phyloP scores from a whole-genome alignment of 176 grass and related monocot species.

The Aegilops umbellulata region DNA sequence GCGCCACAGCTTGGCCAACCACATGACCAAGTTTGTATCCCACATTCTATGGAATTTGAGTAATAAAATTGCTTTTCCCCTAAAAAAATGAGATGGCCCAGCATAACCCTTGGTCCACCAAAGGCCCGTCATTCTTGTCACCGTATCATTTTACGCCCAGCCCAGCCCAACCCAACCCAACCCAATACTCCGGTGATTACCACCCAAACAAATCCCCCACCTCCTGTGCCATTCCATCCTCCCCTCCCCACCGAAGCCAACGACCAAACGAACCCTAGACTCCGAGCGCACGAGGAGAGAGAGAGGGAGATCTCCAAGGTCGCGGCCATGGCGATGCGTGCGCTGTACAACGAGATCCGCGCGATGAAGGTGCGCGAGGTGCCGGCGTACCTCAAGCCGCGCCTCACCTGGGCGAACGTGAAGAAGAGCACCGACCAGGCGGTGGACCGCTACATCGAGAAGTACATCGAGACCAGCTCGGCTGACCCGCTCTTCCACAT shows the following conservation, averaged over 20 bases:
- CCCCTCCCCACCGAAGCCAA: conserved; percentile 12
- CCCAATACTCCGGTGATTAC: not conserved
- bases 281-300: not conserved
- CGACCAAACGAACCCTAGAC: conserved; percentile 46
- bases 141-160: not conserved
- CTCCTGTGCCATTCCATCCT: not conserved
- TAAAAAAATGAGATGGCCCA: too few relatives aligned
- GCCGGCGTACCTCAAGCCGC: conserved; percentile 63
- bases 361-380: conserved; percentile 75
- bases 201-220: conserved; percentile 21
- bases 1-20: too few relatives aligned
- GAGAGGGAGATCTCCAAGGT: not conserved
- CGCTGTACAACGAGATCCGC: conserved; percentile 78
- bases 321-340: conserved; percentile 59
- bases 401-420: conserved; percentile 61
- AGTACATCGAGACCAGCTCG: conserved; percentile 88
- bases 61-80: too few relatives aligned
- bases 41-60: too few relatives aligned
- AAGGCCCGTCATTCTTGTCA: not conserved
- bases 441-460: conserved; percentile 90
- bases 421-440: conserved; percentile 80
- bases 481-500: conserved; percentile 71
- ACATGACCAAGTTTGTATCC: too few relatives aligned
- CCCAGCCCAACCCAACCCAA: not conserved
- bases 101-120: too few relatives aligned